Evolutionary conservation across 2,329 filamentous ascomycete species (phyloP), one percentile per base, ranked within the genome.

Genomic region (Thermothelomyces thermophilus): DNA sequence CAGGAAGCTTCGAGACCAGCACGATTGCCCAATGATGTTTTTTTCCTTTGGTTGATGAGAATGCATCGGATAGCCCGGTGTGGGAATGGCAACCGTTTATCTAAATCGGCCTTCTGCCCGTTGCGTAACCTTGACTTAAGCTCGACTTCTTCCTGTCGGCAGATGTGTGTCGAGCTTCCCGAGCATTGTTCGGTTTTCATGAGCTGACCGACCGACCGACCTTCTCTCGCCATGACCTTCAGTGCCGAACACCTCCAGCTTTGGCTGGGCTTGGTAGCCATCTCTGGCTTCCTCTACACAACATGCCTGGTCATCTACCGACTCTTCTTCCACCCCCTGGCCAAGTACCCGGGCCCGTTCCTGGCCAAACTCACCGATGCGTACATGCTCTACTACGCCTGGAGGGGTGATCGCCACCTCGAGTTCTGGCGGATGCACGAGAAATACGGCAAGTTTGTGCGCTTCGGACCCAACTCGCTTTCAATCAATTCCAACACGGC

Each of bases 391-490:
- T 90, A 87, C 65, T 82, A 89, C 58, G 84, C 85, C 41, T 86
- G 82, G 68, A 83, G 80, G 60, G 87, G 86, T 46, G 82, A 86
- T 57, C 77, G 86, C 1, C 86, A 90, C 62, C 74, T 90, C 16
- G 80, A 86, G 61, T 83, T 89, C 60, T 82, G 82, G 70, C 73
- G 76, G 26, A 73, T 84, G 58, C 88, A 94, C 64, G 70, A 83
- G 58, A 75, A 76, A 62, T 90, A 94, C 61, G 86, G 86, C 73
- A 66, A 54, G 65, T 60, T 58, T 44, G 84, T 91, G n/a, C 85
- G 88, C 24, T 87, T 85, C 57, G 86, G 85, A 0, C 88, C 88
- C 39, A 88, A 89, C 66, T 80, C 79, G 53, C 70, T 95, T 36
- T 87, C 83, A 1, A 80, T 94, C 70, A 91, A 93, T 73, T 83